Evolutionary conservation across 331 rosid species (phyloP).

Genomic region (Cydonia oblonga): DNA sequence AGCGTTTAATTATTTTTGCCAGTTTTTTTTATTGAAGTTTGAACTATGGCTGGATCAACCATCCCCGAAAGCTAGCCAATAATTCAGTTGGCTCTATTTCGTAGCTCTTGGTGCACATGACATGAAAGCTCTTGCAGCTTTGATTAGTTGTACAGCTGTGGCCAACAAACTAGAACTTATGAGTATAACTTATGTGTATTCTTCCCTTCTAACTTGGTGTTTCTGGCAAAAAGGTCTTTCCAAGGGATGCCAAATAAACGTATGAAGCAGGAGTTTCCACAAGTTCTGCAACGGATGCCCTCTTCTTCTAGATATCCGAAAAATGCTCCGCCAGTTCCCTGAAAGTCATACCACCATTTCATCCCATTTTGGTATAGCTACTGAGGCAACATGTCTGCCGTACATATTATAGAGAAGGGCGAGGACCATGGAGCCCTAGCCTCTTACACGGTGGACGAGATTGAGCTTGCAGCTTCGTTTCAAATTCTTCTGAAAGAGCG

Average conservation of each 20-base stretch:
- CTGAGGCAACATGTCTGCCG: slow-evolving; percentile 25
- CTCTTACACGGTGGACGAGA: background rate
- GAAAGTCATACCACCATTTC: slow-evolving; percentile 18
- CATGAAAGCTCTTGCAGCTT: background rate
- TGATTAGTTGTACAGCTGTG: background rate
- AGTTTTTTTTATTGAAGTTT: background rate
- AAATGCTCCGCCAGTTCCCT: slow-evolving; percentile 83
- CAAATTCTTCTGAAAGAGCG: slow-evolving; percentile 16
- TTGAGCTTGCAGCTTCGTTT: slow-evolving; percentile 10
- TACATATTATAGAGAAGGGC: slow-evolving; percentile 22
- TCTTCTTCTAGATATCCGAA: slow-evolving; percentile 71
- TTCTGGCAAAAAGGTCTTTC: slow-evolving; percentile 31
- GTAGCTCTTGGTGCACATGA: background rate
- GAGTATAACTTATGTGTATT: background rate
- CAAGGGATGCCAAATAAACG: slow-evolving; percentile 72
- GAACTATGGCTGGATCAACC: background rate
- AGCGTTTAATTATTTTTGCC: background rate
- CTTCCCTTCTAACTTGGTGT: background rate
- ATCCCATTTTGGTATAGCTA: slow-evolving; percentile 29
- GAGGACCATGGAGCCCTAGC: background rate
- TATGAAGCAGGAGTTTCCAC: slow-evolving; percentile 67
- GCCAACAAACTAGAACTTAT: background rate
- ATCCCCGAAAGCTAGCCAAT: background rate
- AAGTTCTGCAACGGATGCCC: slow-evolving; percentile 51
- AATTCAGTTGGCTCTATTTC: background rate